These are phyloP conservation scores for Eimeria praecox DNA, from an alignment of 169 alveolate species.

Conservation along the genomic window DNA sequence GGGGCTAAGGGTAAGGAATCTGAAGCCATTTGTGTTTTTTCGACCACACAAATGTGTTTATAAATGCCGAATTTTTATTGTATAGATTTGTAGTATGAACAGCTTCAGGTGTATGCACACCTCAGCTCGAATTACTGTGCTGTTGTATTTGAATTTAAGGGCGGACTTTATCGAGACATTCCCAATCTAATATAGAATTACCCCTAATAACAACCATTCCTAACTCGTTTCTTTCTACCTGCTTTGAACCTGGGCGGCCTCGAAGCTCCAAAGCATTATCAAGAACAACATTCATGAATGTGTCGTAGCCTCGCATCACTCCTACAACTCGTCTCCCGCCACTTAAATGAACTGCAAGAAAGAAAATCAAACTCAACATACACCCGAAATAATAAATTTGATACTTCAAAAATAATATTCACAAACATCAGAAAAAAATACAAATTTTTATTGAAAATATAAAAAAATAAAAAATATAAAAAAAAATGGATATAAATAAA, in stretches of 20 bases:
- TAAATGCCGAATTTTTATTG: no score
- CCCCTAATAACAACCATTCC: conserved; percentile 99
- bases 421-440: neutral
- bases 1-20: no score
- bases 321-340: conserved; percentile 97
- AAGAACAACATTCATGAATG: conserved; percentile 98
- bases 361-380: no score
- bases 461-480: neutral
- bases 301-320: conserved; percentile 98
- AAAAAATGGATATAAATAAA: neutral
- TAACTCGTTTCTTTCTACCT: conserved; percentile 91
- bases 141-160: neutral
- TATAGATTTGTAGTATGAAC: no score
- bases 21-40: no score
- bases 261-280: conserved; percentile 97
- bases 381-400: no score
- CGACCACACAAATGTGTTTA: no score
- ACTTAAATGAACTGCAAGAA: conserved; percentile 92
- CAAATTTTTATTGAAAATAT: neutral
- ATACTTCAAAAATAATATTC: no score
- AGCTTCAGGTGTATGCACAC: no score
- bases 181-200: conserved; percentile 98
- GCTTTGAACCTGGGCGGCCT: conserved; percentile 80
- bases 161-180: conserved; percentile 97
- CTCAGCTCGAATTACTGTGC: no score